Base-by-base conservation (phyloP, 768 basidiomycete species). In the Termitomyces eurrhizus region DNA sequence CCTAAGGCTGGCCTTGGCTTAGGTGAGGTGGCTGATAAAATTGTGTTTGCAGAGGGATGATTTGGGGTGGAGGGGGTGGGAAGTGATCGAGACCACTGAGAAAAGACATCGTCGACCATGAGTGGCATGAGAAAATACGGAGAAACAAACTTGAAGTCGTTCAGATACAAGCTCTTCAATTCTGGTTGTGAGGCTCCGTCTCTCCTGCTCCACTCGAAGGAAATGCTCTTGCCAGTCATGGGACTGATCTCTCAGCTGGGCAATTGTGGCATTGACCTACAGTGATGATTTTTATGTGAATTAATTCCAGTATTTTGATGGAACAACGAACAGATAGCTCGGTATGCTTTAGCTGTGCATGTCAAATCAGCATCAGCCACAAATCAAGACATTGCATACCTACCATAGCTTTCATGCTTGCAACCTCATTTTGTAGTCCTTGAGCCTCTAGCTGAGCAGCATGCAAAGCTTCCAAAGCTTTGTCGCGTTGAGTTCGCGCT, bases 151-250 rank as follows among this genome's bases (percentile, higher is more conserved):
- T 57, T 75, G 75, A 32, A 79, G 68, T 46, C 77, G 77, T 55
- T 84, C 83, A 5, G 80, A 70, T 9, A 86, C 69, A 2, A 89
- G 77, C 56, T 88, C 86, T 49, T 87, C 85, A 12, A 87, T 69
- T 45, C 83, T 78, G 4, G 80, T 78, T 9, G 83, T 76, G 13
- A 90, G 78, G 6, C 78, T 77, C 33, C 79, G 81, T 21, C 21
- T 21, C 21, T 21, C 21, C 21, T 21, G 21, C 21, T 21, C 21
- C 21, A 21, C 21, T 21, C 88, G 83, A 41, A 86, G 74, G 69
- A 89, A 91, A 65, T 90, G 88, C 24, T 89, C 89, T 70, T 91
- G 90, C 90, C 90, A 92, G 65, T 87, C 87, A 56, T 78, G 77
- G 0, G 88, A 82, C 65, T 90, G 90, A 53, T 86, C 83, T 70